Percentiles rank a stretch among this genome's conserved stretches.
phyloP scores from a whole-genome alignment of 495 filamentous ascomycete species.

The Neurospora sp. region DNA sequence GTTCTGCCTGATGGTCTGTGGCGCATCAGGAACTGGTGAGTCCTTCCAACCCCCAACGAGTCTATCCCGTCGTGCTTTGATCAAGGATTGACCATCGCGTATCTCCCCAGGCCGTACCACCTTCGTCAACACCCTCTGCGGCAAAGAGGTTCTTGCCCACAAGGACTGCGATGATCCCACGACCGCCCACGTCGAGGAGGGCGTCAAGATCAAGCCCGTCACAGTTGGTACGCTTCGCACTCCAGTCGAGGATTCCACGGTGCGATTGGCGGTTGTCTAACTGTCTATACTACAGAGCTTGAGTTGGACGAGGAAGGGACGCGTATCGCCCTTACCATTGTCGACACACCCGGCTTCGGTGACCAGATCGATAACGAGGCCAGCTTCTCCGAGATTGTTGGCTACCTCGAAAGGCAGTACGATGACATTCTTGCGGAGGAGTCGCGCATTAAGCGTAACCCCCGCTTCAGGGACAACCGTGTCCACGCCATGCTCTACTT shows the following conservation, averaged over 20 bases:
- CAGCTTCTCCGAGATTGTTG: conserved; percentile 94
- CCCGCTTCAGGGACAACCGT: conserved; percentile 96
- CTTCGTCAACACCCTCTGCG: conserved; percentile 98
- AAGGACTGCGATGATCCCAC: conserved; percentile 85
- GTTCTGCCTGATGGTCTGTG: conserved; percentile 99
- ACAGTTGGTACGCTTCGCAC: conserved; percentile 70
- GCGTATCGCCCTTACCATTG: conserved; percentile 92
- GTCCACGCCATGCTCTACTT: conserved; percentile 98
- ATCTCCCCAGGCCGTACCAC: conserved; percentile 71
- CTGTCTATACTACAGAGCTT: conserved; percentile 50
- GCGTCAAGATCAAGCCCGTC: conserved; percentile 94
- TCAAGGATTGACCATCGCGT: conserved; percentile 14
- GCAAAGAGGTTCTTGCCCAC: conserved; percentile 75
- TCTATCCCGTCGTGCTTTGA: not conserved
- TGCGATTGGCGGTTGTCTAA: conserved; percentile 8
- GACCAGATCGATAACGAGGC: conserved; percentile 99
- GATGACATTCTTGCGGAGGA: conserved; percentile 98
- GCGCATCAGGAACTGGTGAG: conserved; percentile 94
- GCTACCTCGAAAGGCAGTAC: conserved; percentile 96
- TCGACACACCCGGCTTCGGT: conserved; percentile 96
- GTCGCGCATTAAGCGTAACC: conserved; percentile 99
- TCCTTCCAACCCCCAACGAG: conserved; percentile 5
- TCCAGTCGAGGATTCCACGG: not conserved
- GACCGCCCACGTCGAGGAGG: conserved; percentile 87
- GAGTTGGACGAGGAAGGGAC: conserved; percentile 98